Evolutionary conservation across 805 yeast species (phyloP).

Genomic region (Starmerella floricola): DNA sequence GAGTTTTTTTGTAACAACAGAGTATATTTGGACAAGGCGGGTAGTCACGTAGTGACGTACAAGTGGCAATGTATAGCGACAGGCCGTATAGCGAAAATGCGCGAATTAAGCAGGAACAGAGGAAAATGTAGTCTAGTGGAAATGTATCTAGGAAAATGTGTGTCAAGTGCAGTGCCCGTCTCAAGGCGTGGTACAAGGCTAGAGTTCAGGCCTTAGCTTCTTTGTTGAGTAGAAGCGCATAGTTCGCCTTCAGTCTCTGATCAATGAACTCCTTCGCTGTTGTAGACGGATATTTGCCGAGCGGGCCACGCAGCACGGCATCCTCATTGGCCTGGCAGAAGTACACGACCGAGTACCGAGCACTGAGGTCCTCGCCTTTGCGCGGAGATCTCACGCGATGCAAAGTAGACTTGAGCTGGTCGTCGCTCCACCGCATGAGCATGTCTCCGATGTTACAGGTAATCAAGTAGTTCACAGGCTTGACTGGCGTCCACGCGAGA

Average conservation of each 20-base stretch:
- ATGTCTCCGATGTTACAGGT: conserved; percentile 20
- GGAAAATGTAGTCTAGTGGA: too few relatives aligned
- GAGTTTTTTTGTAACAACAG: too few relatives aligned
- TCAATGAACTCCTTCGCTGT: conserved; percentile 11
- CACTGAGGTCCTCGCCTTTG: conserved; percentile 7
- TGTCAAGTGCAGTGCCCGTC: too few relatives aligned
- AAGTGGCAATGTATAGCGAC: too few relatives aligned
- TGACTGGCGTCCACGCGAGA: conserved; percentile 15
- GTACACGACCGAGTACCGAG: conserved; percentile 14
- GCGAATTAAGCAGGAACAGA: too few relatives aligned
- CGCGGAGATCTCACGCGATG: conserved; percentile 16
- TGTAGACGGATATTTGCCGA: conserved; percentile 8
- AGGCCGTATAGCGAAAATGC: too few relatives aligned
- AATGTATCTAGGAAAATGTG: too few relatives aligned
- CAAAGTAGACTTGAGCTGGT: conserved; percentile 13
- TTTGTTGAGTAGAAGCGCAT: background rate
- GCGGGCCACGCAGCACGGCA: conserved; percentile 11
- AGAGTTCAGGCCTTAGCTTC: too few relatives aligned
- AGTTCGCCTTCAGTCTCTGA: conserved; percentile 15
- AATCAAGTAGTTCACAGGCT: conserved; percentile 10
- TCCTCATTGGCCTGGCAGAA: conserved; percentile 17
- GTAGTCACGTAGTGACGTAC: too few relatives aligned
- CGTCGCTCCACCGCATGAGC: conserved; percentile 19
- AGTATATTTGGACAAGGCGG: too few relatives aligned
- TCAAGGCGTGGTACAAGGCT: too few relatives aligned